These are phyloP conservation scores for Lentinula sp. DNA, from an alignment of 768 basidiomycete species.

Conservation along the genomic window DNA sequence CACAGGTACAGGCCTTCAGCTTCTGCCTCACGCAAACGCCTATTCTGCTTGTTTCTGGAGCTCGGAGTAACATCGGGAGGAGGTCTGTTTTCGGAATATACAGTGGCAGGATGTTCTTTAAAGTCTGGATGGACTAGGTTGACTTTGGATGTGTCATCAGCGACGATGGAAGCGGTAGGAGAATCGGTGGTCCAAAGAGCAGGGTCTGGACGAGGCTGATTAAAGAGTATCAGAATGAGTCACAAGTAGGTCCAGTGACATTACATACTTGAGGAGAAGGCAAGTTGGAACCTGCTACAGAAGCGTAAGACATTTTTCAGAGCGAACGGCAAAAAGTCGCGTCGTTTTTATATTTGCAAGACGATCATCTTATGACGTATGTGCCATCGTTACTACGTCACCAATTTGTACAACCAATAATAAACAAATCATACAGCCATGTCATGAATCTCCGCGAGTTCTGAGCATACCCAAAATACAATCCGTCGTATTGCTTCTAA, in stretches of 20 bases:
- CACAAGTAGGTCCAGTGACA: slow-evolving; percentile 2
- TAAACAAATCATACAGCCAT: not conserved
- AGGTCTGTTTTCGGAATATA: slow-evolving; percentile 14
- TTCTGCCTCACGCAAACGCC: slow-evolving; percentile 34
- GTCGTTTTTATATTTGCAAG: not conserved
- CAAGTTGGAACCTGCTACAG: slow-evolving; percentile 55
- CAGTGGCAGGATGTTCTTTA: slow-evolving; percentile 38
- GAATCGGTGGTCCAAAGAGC: slow-evolving; percentile 52
- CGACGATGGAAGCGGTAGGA: slow-evolving; percentile 24
- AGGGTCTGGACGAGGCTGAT: slow-evolving; percentile 60
- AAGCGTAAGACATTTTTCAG: slow-evolving; percentile 64
- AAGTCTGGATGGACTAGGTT: slow-evolving; percentile 48
- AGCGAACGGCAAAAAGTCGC: not conserved
- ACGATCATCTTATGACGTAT: not conserved
- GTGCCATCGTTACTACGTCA: not conserved
- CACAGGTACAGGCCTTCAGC: slow-evolving; percentile 50
- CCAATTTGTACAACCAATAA: no score
- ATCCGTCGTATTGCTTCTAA: slow-evolving; percentile 52
- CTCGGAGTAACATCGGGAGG: slow-evolving; percentile 14
- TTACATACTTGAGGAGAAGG: slow-evolving; percentile 38
- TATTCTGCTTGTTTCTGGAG: slow-evolving; percentile 14
- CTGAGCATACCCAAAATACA: slow-evolving; percentile 44
- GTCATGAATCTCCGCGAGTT: not conserved
- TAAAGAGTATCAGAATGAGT: slow-evolving; percentile 2
- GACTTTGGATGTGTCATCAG: slow-evolving; percentile 49